A percentile compares a stretch with the other conserved stretches of the same genome.
These are phyloP conservation scores for Sporisorium sorghi DNA, from an alignment of 1,284 basidiomycete genomes.

Conservation along the genomic window DNA sequence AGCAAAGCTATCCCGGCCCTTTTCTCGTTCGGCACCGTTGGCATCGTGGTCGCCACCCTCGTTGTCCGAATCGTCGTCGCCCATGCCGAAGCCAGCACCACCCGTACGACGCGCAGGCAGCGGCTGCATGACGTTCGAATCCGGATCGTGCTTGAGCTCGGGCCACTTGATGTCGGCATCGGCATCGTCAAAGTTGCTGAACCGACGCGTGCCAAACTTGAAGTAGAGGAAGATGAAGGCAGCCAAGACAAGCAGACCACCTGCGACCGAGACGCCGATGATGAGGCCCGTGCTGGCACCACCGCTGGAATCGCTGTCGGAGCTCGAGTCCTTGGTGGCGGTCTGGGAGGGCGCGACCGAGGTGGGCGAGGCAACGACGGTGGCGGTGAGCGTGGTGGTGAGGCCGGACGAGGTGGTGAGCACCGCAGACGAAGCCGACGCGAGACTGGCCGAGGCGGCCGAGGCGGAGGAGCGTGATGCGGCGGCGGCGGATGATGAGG, in stretches of 20 bases:
- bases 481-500: constrained; percentile 10
- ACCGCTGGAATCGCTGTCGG: constrained; percentile 17
- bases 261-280: constrained; percentile 63
- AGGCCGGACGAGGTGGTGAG: constrained; percentile 29
- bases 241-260: constrained; percentile 60
- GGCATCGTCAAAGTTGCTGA: constrained; percentile 53
- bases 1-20: constrained; percentile 48
- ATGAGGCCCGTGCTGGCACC: constrained; percentile 57
- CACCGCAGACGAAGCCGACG: constrained; percentile 20
- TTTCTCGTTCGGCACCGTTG: constrained; percentile 14
- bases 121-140: constrained; percentile 60
- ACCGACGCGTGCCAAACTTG: constrained; percentile 60
- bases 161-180: constrained; percentile 68
- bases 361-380: constrained; percentile 24
- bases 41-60: constrained; percentile 39
- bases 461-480: constrained; percentile 28
- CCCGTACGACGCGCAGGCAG: constrained; percentile 65
- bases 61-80: constrained; percentile 60
- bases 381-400: constrained; percentile 34
- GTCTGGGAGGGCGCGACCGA: constrained; percentile 12
- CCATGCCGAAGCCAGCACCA: constrained; percentile 68
- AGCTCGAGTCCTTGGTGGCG: constrained; percentile 6
- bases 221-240: constrained; percentile 60
- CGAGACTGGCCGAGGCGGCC: constrained; percentile 25
- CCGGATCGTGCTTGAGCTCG: constrained; percentile 63